Conservation (phyloP, 2,329 filamentous ascomycete species). For the Cyphellophora attinorum region DNA sequence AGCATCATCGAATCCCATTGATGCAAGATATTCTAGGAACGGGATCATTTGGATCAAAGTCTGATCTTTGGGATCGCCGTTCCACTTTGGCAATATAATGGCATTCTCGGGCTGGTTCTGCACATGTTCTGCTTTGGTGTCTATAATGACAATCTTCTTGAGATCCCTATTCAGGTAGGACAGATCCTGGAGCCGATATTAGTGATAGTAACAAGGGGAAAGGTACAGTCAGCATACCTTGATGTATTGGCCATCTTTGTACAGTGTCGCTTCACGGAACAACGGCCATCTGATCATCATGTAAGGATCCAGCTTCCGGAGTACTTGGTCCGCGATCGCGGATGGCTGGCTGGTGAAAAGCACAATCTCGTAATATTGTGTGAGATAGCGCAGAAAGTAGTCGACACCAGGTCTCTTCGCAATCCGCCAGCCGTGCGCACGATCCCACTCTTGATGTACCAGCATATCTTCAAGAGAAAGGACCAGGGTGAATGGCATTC, state of each 20-base stretch:
- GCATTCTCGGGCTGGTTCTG: constrained; percentile 93
- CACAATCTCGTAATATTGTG: constrained; percentile 95
- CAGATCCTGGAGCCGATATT: constrained; percentile 57
- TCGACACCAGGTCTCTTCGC: constrained; percentile 92
- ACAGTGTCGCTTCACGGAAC: constrained; percentile 93
- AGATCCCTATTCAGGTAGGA: constrained; percentile 93
- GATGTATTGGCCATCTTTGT: constrained; percentile 89
- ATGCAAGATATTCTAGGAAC: constrained; percentile 94
- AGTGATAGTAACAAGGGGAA: constrained; percentile 10
- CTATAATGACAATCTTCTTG: constrained; percentile 89
- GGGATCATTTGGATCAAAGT: constrained; percentile 84
- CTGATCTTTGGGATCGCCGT: constrained; percentile 69
- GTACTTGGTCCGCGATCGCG: constrained; percentile 73
- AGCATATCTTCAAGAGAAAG: constrained; percentile 88
- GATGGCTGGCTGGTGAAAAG: constrained; percentile 87
- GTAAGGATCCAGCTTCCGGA: constrained; percentile 90
- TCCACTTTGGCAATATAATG: constrained; percentile 85
- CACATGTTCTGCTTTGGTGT: constrained; percentile 74
- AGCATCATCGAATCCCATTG: constrained; percentile 83
- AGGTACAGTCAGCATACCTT: constrained; percentile 53
- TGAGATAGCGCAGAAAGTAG: constrained; percentile 94
- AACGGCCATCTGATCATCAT: constrained; percentile 91
- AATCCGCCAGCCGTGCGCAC: constrained; percentile 88
- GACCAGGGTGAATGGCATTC: constrained; percentile 84
- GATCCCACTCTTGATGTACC: constrained; percentile 87